Conservation (phyloP, 2,329 filamentous ascomycete genomes). For the Pseudocercospora musae region DNA sequence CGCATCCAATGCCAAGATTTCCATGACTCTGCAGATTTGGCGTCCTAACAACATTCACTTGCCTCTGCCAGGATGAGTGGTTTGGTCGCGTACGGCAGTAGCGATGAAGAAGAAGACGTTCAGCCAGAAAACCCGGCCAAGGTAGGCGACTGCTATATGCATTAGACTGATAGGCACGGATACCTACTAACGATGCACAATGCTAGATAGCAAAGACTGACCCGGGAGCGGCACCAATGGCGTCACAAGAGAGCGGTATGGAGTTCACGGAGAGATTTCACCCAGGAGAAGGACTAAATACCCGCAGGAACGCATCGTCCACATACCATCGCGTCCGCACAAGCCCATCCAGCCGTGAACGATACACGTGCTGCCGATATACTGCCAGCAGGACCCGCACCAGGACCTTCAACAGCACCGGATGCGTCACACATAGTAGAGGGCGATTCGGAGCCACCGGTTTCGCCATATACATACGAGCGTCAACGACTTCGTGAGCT, state of each 20-base stretch:
- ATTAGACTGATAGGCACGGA: conserved; percentile 34
- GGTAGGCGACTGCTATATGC: conserved; percentile 38
- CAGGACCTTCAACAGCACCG: conserved; percentile 13
- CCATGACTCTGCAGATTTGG: not conserved
- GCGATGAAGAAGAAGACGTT: conserved; percentile 43
- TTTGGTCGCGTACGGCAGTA: conserved; percentile 47
- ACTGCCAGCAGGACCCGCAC: conserved; percentile 4
- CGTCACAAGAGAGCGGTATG: not conserved
- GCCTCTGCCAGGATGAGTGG: conserved; percentile 24
- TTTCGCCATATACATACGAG: conserved; percentile 65
- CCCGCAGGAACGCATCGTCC: not conserved
- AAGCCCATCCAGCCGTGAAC: conserved; percentile 2
- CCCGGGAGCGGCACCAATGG: conserved; percentile 4
- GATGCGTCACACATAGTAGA: conserved; percentile 6
- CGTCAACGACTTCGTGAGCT: conserved; percentile 66
- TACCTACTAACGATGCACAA: conserved; percentile 45
- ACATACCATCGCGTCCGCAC: not conserved
- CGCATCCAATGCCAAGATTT: not conserved
- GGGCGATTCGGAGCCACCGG: conserved; percentile 20
- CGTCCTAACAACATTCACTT: not conserved
- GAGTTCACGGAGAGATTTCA: no score
- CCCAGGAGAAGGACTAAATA: no score
- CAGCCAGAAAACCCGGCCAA: conserved; percentile 32
- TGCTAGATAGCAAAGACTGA: conserved; percentile 30
- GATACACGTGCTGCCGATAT: not conserved